These are phyloP conservation scores for Sarocladium strictum DNA, from an alignment of 2,329 filamentous ascomycete genomes.

Conservation along the genomic window DNA sequence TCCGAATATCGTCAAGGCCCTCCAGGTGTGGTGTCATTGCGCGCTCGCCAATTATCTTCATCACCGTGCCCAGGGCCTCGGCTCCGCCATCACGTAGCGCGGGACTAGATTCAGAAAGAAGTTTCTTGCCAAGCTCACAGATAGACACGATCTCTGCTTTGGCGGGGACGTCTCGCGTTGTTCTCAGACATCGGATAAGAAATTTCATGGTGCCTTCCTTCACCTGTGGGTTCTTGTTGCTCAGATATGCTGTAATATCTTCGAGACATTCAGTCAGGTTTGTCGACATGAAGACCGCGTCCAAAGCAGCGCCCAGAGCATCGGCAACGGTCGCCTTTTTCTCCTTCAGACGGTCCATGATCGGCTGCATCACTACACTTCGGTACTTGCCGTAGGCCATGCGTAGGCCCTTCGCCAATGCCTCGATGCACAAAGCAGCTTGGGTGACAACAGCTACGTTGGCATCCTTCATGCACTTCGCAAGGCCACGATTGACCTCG, in stretches of 20 bases:
- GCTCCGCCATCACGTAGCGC: slow-evolving; percentile 81
- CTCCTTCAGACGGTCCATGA: slow-evolving; percentile 94
- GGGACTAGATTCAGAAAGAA: slow-evolving; percentile 84
- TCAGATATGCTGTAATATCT: slow-evolving; percentile 77
- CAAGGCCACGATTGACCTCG: slow-evolving; percentile 76
- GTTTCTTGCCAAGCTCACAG: slow-evolving; percentile 82
- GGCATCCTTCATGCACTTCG: slow-evolving; percentile 98
- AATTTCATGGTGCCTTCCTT: slow-evolving; percentile 95
- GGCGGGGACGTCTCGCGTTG: slow-evolving; percentile 74
- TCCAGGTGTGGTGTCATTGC: slow-evolving; percentile 92
- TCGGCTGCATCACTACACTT: slow-evolving; percentile 72
- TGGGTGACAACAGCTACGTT: slow-evolving; percentile 92
- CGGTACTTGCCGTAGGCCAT: slow-evolving; percentile 76
- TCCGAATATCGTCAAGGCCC: slow-evolving; percentile 89
- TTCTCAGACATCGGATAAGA: slow-evolving; percentile 79
- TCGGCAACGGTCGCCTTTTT: slow-evolving; percentile 90
- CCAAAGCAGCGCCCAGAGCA: slow-evolving; percentile 78
- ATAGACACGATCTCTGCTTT: slow-evolving; percentile 80
- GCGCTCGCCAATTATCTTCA: slow-evolving; percentile 98
- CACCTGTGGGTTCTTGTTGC: slow-evolving; percentile 95
- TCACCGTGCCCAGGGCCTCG: slow-evolving; percentile 86
- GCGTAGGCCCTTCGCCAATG: slow-evolving; percentile 78
- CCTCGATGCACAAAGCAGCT: slow-evolving; percentile 87
- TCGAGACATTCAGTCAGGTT: slow-evolving; percentile 81
- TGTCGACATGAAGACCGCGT: slow-evolving; percentile 61